Evolutionary conservation across 2,329 filamentous ascomycete genomes (phyloP), one percentile per base, ranked within the genome.

Genomic region (Microdochium bolleyi): DNA sequence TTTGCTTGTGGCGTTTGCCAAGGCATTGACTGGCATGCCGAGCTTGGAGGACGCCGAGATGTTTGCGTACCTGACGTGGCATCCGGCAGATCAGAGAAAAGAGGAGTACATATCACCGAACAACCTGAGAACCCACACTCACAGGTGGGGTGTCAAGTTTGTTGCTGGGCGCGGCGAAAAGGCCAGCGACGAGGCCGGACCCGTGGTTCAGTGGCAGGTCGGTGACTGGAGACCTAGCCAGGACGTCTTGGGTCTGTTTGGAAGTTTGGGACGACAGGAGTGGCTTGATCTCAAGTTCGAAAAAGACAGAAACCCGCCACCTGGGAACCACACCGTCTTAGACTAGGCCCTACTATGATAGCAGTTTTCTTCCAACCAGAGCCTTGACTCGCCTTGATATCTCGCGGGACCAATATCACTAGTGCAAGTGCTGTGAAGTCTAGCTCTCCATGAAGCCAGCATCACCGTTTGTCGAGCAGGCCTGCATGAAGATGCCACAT

Each of bases 171-270:
- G 53, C 30, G 51, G 34, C 16, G 34, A 19, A 41, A 46, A 48
- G 49, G 21, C 38, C 48, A n/a, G 50, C 57, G 46, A 55, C 19
- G 32, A 27, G 3, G 32, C 24, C 52, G 21, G n/a, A n/a, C n/a
- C n/a, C n/a, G 51, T 55, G 19, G 53, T 61, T 16, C 56, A 57
- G 55, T 62, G 59, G 60, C 58, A 61, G 48, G 56, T 62, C 21
- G 59, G 57, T 25, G 55, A 58, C 25, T 61, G 60, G 60, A 61
- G 60, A 53, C 60, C 60, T 10, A 52, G 52, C 24, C 41, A 55
- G 41, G 27, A 50, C 49, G 55, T 61, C 49, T 50, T 60, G 55
- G 49, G 32, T n/a, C 48, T 59, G 16, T 60, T 61, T 34, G 55
- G 56, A 53, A 52, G 30, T 38, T 49, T 60, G 22, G 58, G 57